Conservation (phyloP, 164 flowering plant species). For the Umbellularia californica region DNA sequence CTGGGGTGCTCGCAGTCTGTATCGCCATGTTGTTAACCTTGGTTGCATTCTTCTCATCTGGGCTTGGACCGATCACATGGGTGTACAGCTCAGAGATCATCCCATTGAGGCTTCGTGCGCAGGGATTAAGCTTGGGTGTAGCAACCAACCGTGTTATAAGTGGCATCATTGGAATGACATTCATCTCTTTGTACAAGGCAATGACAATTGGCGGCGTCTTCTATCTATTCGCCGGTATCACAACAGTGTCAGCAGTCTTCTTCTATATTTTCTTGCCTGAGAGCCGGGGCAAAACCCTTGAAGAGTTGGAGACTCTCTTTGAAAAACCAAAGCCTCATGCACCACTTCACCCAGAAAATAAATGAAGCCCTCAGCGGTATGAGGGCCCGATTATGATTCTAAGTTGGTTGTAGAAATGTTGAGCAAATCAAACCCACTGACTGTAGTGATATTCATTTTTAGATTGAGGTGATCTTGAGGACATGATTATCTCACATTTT, state of each 20-base stretch:
- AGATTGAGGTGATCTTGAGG: background rate
- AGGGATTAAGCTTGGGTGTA: slow-evolving; percentile 46
- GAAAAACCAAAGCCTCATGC: slow-evolving; percentile 2
- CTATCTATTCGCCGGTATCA: slow-evolving; percentile 41
- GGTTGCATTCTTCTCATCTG: slow-evolving; percentile 56
- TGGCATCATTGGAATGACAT: slow-evolving; percentile 48
- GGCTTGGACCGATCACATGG: slow-evolving; percentile 72
- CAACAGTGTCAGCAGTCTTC: slow-evolving; percentile 36
- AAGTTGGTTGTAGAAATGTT: background rate
- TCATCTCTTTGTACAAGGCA: slow-evolving; percentile 39
- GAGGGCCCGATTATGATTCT: background rate
- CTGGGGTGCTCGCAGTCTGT: slow-evolving; percentile 44
- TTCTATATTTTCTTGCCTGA: slow-evolving; percentile 49
- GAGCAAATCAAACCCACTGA: background rate
- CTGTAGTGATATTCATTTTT: background rate
- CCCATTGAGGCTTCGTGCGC: slow-evolving; percentile 51
- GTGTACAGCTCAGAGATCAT: slow-evolving; percentile 66
- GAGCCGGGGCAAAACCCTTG: slow-evolving; percentile 51
- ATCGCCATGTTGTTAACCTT: slow-evolving; percentile 30
- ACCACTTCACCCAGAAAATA: too few species aligned
- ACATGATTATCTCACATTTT: background rate
- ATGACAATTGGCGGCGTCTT: slow-evolving; percentile 52
- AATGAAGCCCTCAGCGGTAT: too few species aligned
- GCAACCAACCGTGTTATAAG: slow-evolving; percentile 45
- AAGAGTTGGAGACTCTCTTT: slow-evolving; percentile 49